phyloP scores from a whole-genome alignment of 2,329 filamentous ascomycete genomes.

The Neonectria neomacrospora region DNA sequence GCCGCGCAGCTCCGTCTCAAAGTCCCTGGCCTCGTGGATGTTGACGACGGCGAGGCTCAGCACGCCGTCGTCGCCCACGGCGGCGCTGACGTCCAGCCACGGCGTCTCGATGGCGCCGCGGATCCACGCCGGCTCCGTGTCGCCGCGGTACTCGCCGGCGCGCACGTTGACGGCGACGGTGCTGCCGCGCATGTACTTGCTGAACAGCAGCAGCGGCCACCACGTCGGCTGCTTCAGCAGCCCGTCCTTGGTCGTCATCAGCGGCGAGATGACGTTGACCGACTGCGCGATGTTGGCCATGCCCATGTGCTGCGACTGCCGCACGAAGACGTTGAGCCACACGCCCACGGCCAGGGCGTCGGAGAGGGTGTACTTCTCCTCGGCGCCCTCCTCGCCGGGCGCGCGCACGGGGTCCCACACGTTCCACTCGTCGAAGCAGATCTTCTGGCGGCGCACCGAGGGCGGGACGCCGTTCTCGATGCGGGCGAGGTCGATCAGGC shows the following conservation, averaged over 20 bases:
- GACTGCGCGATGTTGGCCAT: conserved; percentile 85
- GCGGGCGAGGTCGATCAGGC: conserved; percentile 77
- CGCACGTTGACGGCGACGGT: conserved; percentile 74
- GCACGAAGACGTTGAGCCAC: conserved; percentile 81
- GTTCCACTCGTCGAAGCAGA: conserved; percentile 90
- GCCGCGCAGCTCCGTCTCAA: conserved; percentile 65
- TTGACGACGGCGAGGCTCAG: conserved; percentile 80
- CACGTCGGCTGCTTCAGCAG: conserved; percentile 78
- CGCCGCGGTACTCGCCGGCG: conserved; percentile 71
- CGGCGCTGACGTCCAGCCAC: conserved; percentile 75
- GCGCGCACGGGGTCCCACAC: conserved; percentile 81
- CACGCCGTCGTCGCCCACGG: conserved; percentile 63
- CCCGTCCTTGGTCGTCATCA: conserved; percentile 75
- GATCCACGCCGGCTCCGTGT: conserved; percentile 74
- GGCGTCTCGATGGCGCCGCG: conserved; percentile 73
- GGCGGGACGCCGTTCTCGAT: conserved; percentile 73
- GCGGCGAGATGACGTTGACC: conserved; percentile 80
- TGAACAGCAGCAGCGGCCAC: conserved; percentile 74
- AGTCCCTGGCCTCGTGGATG: conserved; percentile 69
- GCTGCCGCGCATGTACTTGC: conserved; percentile 74
- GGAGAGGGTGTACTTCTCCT: conserved; percentile 77
- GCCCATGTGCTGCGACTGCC: conserved; percentile 75
- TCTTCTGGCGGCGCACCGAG: conserved; percentile 70
- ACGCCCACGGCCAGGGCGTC: conserved; percentile 80
- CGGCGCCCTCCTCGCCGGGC: conserved; percentile 76